These are phyloP conservation scores for Hyaloscypha bicolor DNA, from an alignment of 495 filamentous ascomycete genomes.

Conservation along the genomic window DNA sequence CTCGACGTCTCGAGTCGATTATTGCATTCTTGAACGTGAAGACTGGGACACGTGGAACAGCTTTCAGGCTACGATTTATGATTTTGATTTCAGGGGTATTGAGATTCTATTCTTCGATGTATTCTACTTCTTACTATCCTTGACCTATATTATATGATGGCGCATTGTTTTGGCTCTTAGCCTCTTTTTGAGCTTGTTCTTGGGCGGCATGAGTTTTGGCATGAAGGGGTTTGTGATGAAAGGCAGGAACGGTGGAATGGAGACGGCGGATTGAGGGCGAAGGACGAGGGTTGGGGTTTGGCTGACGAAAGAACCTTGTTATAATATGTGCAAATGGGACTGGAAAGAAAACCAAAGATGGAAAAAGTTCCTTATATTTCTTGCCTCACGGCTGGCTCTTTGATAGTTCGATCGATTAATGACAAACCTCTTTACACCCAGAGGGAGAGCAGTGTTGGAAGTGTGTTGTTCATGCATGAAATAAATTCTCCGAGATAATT, in stretches of 20 bases:
- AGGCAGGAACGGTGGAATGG: neutral
- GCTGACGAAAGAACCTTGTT: slow-evolving; percentile 3
- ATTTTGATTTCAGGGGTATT: slow-evolving; percentile 8
- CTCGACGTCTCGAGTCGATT: slow-evolving; percentile 4
- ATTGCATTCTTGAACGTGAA: slow-evolving; percentile 23
- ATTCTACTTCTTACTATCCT: slow-evolving; percentile 28
- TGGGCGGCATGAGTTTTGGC: slow-evolving; percentile 10
- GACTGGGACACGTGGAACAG: slow-evolving; percentile 17
- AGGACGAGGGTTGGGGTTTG: slow-evolving; percentile 4
- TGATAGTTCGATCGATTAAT: slow-evolving; percentile 20
- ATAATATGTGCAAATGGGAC: slow-evolving; percentile 32
- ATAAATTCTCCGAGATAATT: neutral
- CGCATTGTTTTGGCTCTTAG: slow-evolving; percentile 16
- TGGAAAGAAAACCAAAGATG: slow-evolving; percentile 19
- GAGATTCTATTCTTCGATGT: slow-evolving; percentile 16
- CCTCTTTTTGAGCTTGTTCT: slow-evolving; percentile 4
- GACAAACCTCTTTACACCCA: slow-evolving; percentile 10
- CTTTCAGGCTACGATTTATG: slow-evolving; percentile 21
- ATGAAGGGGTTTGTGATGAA: slow-evolving; percentile 2
- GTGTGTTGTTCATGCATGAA: neutral
- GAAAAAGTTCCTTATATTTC: slow-evolving; percentile 29
- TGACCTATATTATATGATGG: slow-evolving; percentile 22
- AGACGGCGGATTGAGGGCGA: neutral
- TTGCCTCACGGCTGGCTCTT: slow-evolving; percentile 34
- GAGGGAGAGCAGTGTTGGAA: neutral